These are phyloP conservation scores for Hanseniaspora lachancei DNA, from an alignment of 805 yeast genomes.

Conservation along the genomic window DNA sequence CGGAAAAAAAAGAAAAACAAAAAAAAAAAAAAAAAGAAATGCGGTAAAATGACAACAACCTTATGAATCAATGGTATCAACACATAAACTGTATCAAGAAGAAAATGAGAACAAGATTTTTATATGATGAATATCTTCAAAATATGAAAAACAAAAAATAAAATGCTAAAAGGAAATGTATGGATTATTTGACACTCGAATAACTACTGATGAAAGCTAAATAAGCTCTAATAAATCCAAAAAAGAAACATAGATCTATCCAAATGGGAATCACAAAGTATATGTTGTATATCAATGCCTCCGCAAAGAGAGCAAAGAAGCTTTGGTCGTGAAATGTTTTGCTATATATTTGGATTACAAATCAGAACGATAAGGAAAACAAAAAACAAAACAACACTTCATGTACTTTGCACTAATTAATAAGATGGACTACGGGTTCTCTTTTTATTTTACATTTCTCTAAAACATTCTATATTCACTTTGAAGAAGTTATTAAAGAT, in stretches of 20 bases:
- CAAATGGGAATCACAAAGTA: conserved; percentile 14
- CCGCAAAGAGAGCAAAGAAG: background rate
- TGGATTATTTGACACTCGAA: conserved; percentile 14
- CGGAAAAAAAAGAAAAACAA: no score
- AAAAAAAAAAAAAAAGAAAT: no score
- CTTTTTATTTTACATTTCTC: no score
- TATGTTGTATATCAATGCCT: conserved; percentile 4
- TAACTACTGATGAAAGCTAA: conserved; percentile 11
- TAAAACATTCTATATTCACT: no score
- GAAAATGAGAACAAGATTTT: no score
- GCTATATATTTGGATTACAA: background rate
- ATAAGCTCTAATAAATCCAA: conserved; percentile 13
- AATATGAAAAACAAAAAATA: background rate
- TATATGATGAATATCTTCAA: no score
- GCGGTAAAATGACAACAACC: no score
- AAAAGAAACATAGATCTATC: conserved; percentile 6
- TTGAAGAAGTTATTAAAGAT: no score
- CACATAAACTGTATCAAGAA: no score
- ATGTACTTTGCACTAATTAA: conserved; percentile 12
- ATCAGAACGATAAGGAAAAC: conserved; percentile 1
- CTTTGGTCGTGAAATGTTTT: background rate
- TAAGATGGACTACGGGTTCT: conserved; percentile 12
- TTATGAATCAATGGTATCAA: no score
- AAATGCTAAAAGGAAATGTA: conserved; percentile 11
- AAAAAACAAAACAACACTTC: background rate